Percentiles rank a stretch among this genome's conserved stretches.
phyloP scores from a whole-genome alignment of 768 basidiomycete genomes.

The Lactifluus echinatus region DNA sequence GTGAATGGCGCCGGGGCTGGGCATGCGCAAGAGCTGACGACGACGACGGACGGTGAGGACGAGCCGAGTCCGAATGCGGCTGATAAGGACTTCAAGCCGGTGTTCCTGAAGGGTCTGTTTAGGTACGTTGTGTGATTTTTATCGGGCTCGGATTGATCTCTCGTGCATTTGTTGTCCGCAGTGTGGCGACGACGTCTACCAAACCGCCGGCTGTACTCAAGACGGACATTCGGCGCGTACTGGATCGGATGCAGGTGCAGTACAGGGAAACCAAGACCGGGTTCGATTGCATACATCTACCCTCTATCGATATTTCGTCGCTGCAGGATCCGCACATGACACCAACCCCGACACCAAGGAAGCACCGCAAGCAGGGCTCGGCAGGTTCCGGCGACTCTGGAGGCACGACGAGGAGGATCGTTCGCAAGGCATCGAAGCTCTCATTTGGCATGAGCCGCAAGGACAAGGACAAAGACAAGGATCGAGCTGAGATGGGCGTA shows the following conservation, averaged over 20 bases:
- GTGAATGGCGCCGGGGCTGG: constrained; percentile 5
- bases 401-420: constrained; percentile 44
- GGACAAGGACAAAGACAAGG: constrained; percentile 38
- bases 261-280: constrained; percentile 86
- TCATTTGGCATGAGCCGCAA: constrained; percentile 64
- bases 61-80: constrained; percentile 10
- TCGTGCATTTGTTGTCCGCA: constrained; percentile 24
- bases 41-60: constrained; percentile 16
- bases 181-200: constrained; percentile 92
- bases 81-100: constrained; percentile 83
- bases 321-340: constrained; percentile 35
- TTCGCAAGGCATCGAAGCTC: constrained; percentile 69
- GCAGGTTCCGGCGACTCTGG: constrained; percentile 45
- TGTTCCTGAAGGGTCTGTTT: constrained; percentile 94
- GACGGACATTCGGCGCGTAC: constrained; percentile 73
- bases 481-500: constrained; percentile 25
- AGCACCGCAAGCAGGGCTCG: constrained; percentile 38
- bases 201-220: constrained; percentile 77
- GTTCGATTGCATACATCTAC: constrained; percentile 93
- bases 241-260: constrained; percentile 93
- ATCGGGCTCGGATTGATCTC: not conserved
- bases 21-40: not conserved
- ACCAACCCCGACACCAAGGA: constrained; percentile 27
- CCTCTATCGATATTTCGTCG: constrained; percentile 85
- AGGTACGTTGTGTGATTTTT: constrained; percentile 41